A percentile compares a stretch with the other conserved stretches of the same genome.
Evolutionary conservation across 2,329 filamentous ascomycete genomes (phyloP).

Genomic region (Capronia americana): DNA sequence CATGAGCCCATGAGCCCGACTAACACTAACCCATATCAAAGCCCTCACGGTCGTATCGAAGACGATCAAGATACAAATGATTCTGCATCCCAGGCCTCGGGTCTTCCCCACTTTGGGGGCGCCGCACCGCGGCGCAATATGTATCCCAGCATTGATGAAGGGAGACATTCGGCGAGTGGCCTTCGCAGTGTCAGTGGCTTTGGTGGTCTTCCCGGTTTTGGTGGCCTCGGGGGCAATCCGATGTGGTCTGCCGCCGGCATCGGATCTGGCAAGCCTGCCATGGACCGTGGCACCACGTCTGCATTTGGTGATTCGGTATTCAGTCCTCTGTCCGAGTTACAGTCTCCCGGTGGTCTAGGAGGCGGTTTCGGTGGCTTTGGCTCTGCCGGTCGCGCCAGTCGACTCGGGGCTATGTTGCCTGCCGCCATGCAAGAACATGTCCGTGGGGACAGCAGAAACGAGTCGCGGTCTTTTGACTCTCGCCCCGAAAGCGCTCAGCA

Average conservation of each 20-base stretch:
- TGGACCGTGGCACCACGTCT: constrained; percentile 60
- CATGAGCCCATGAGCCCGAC: constrained; percentile 85
- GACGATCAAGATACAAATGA: constrained; percentile 63
- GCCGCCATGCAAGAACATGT: constrained; percentile 89
- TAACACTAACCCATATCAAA: constrained; percentile 95
- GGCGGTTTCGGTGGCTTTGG: constrained; percentile 67
- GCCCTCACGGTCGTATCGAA: constrained; percentile 75
- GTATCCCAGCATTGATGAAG: constrained; percentile 73
- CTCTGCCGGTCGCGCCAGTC: constrained; percentile 73
- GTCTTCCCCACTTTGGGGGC: constrained; percentile 51
- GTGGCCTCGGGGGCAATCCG: constrained; percentile 58
- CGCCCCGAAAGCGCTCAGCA: constrained; percentile 37
- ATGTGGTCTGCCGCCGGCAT: constrained; percentile 55
- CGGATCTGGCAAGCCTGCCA: constrained; percentile 76
- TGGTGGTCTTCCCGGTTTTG: constrained; percentile 66
- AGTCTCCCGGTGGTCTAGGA: constrained; percentile 74
- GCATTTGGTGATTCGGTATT: constrained; percentile 70
- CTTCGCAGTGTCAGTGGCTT: constrained; percentile 60
- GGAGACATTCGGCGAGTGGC: constrained; percentile 88
- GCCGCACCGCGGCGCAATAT: constrained; percentile 53
- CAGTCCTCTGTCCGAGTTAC: constrained; percentile 76
- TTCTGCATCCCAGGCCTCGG: constrained; percentile 50
- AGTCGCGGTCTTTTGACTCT: constrained; percentile 42
- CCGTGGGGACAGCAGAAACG: constrained; percentile 61
- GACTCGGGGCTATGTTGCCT: constrained; percentile 86